Evolutionary conservation across 805 yeast genomes (phyloP), one percentile per base, ranked within the genome.

Genomic region (Myxozyma lipomycoides): DNA sequence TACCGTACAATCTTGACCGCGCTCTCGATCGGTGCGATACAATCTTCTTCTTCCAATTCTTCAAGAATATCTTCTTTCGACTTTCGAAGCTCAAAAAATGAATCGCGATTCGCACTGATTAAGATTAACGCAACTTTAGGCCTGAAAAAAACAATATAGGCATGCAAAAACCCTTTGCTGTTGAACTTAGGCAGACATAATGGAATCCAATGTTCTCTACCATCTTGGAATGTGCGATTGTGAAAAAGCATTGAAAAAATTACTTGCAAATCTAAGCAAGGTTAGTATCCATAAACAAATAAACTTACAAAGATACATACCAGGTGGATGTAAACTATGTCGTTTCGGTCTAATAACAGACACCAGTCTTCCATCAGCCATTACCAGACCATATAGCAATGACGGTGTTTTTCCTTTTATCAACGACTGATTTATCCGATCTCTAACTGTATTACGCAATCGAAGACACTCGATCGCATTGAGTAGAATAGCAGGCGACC

Each of bases 111-210:
- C 0, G 89, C 83, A 50, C 84, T 78, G 5, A 81, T 68, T 19
- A 82, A 70, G 2, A 78, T 73, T 12, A 81, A 64, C 2, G 77
- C 64, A 58, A 67, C 48, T 57, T 71, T 54, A 35, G 64, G 52
- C 40, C 74, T 75, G 42, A 83, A 64, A 57, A 81, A 81, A 51
- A 81, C 82, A 40, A 89, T 84, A 62, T 84, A 87, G 10, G 88
- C 81, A 63, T 93, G 86, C 4, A 91, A 68, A 62, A 90, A 93
- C 7, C 98, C 98, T 56, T 82, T 81, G 1, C 87, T 71, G 63
- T 93, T 91, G 71, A 91, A 91, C 59, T 85, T 81, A 0, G 98
- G 96, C 65, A 91, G 74, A 67, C 98, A 91, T 0, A 91, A 74
- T 0, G 98, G 98, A 10, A 86, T 78, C 98, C 98, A 93, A 51